Evolutionary conservation across 495 filamentous ascomycete species (phyloP).

Genomic region (Podospora pseudopauciseta): DNA sequence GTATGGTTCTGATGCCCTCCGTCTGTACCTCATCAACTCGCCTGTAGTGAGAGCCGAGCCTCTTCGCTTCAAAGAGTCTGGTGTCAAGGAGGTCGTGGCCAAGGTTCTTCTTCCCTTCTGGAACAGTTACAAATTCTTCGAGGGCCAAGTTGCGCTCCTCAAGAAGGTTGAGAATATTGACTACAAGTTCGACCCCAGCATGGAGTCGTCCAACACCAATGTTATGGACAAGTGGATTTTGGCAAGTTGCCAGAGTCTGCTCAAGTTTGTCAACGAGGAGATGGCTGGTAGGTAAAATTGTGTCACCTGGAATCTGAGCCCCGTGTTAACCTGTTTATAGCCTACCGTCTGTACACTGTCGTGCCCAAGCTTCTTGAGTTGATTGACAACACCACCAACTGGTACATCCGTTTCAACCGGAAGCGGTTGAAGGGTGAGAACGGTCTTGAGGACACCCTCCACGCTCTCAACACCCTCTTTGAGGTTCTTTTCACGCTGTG

Average conservation of each 20-base stretch:
- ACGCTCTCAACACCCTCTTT: conserved; percentile 94
- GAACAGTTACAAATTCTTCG: conserved; percentile 98
- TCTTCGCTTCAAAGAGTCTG: conserved; percentile 83
- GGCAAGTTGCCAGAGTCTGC: conserved; percentile 85
- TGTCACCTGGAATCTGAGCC: not conserved
- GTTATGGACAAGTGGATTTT: conserved; percentile 98
- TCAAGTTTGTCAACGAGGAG: conserved; percentile 91
- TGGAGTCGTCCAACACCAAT: conserved; percentile 74
- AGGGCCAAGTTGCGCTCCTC: conserved; percentile 85
- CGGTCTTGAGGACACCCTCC: conserved; percentile 73
- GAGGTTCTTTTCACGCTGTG: conserved; percentile 89
- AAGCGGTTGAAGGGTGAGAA: conserved; percentile 92
- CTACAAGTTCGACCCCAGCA: conserved; percentile 73
- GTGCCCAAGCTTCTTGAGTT: conserved; percentile 82
- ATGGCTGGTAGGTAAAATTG: conserved; percentile 63
- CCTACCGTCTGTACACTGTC: conserved; percentile 87
- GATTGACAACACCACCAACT: conserved; percentile 96
- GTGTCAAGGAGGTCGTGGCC: conserved; percentile 92
- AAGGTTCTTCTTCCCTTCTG: conserved; percentile 92
- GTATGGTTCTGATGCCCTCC: conserved; percentile 90
- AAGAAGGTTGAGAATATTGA: conserved; percentile 83
- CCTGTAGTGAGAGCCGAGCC: conserved; percentile 93
- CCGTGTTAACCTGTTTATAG: conserved; percentile 34
- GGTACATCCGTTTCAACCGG: conserved; percentile 99
- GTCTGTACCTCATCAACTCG: conserved; percentile 95